A percentile compares a stretch with the other conserved stretches of the same genome.
Evolutionary conservation across 2,329 filamentous ascomycete species (phyloP).

Genomic region (Aspergillus flavus): DNA sequence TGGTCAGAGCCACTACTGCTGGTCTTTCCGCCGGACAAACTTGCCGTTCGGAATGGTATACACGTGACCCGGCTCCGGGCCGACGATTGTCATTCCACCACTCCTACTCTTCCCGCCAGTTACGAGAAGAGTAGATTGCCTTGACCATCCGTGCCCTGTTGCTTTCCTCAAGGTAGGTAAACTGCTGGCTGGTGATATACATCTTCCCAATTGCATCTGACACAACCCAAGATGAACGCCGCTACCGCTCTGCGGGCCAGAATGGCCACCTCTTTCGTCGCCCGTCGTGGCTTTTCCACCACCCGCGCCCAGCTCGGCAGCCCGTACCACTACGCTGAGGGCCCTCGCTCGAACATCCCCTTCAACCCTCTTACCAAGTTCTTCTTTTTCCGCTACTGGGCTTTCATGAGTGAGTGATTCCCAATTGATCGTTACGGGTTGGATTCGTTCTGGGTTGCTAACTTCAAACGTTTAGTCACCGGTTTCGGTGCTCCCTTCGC

Average conservation of each 20-base stretch:
- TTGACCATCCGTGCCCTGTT: slow-evolving; percentile 24
- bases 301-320: slow-evolving; percentile 83
- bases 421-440: slow-evolving; percentile 3
- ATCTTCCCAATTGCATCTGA: slow-evolving; percentile 45
- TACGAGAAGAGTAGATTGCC: slow-evolving; percentile 15
- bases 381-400: slow-evolving; percentile 84
- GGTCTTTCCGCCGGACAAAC: slow-evolving; percentile 23
- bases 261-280: slow-evolving; percentile 67
- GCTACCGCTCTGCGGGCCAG: slow-evolving; percentile 64
- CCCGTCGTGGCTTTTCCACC: slow-evolving; percentile 92
- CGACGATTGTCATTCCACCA: slow-evolving; percentile 23
- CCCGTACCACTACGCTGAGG: slow-evolving; percentile 98
- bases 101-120: slow-evolving; percentile 22
- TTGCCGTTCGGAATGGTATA: not conserved
- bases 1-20: slow-evolving; percentile 10
- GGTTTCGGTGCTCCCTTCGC: slow-evolving; percentile 64
- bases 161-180: slow-evolving; percentile 36
- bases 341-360: slow-evolving; percentile 89
- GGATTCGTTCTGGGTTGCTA: slow-evolving; percentile 32
- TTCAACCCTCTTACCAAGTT: slow-evolving; percentile 93
- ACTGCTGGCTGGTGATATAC: slow-evolving; percentile 5
- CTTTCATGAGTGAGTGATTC: slow-evolving; percentile 65
- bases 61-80: slow-evolving; percentile 22
- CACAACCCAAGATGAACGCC: slow-evolving; percentile 72
- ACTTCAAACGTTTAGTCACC: slow-evolving; percentile 49